Percentiles rank a stretch among this genome's conserved stretches.
Conservation (phyloP, 208 protist species). For the Phytomonas francai region DNA sequence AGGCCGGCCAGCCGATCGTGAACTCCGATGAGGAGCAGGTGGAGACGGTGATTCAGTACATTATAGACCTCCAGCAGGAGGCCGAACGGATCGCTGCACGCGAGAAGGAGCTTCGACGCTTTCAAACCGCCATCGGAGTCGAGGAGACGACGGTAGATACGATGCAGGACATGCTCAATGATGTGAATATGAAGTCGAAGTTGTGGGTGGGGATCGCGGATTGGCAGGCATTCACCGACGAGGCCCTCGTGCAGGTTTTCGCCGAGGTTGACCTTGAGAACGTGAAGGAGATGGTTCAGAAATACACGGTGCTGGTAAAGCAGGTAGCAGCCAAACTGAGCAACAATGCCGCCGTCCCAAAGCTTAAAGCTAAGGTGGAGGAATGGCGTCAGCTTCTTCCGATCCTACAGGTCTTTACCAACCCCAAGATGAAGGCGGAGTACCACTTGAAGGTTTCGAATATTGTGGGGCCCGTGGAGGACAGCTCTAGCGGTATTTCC, state of each 20-base stretch:
- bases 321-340: slow-evolving; percentile 84
- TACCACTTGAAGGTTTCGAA: slow-evolving; percentile 74
- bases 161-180: slow-evolving; percentile 87
- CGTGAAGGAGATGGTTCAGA: slow-evolving; percentile 78
- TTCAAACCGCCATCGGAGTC: slow-evolving; percentile 83
- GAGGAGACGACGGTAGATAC: slow-evolving; percentile 88
- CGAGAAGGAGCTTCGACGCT: slow-evolving; percentile 82
- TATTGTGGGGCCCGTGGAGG: slow-evolving; percentile 59
- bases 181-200: slow-evolving; percentile 84
- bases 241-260: slow-evolving; percentile 54
- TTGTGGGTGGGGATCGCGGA: slow-evolving; percentile 85
- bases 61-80: slow-evolving; percentile 67
- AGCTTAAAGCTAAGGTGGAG: slow-evolving; percentile 85
- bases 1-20: slow-evolving; percentile 83
- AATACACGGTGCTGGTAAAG: slow-evolving; percentile 85
- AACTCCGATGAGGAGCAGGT: slow-evolving; percentile 74
- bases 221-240: slow-evolving; percentile 73
- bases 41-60: slow-evolving; percentile 76
- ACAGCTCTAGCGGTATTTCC: slow-evolving; percentile 31
- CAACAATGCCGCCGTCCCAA: slow-evolving; percentile 72
- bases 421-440: slow-evolving; percentile 87
- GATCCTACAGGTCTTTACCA: slow-evolving; percentile 89
- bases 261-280: slow-evolving; percentile 58
- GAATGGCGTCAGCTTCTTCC: slow-evolving; percentile 91
- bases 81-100: slow-evolving; percentile 76